Percentiles rank a stretch among this genome's conserved stretches.
These are phyloP conservation scores for Clavispora carvajalis DNA, from an alignment of 805 yeast genomes.

Conservation along the genomic window DNA sequence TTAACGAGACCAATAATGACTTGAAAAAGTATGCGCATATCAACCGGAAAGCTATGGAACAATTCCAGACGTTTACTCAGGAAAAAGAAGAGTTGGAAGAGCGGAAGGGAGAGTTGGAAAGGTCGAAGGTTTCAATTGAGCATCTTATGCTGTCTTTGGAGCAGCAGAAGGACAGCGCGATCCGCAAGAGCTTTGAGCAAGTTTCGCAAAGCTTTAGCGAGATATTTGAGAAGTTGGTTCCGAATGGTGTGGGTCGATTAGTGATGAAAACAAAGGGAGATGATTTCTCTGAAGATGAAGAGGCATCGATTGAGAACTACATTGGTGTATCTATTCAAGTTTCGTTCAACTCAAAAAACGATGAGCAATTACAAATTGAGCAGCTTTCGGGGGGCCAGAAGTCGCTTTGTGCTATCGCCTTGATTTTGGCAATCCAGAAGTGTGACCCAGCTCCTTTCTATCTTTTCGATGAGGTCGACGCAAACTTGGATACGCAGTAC, in stretches of 20 bases:
- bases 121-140: constrained; percentile 68
- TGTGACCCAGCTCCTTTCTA: constrained; percentile 98
- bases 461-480: constrained; percentile 93
- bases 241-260: constrained; percentile 72
- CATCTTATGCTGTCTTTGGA: constrained; percentile 64
- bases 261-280: constrained; percentile 48
- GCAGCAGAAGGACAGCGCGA: constrained; percentile 77
- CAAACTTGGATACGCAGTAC: constrained; percentile 89
- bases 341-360: constrained; percentile 78
- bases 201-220: constrained; percentile 70
- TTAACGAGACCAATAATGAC: constrained; percentile 52
- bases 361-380: constrained; percentile 83
- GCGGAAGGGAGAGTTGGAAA: constrained; percentile 65
- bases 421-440: constrained; percentile 87
- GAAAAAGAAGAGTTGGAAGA: constrained; percentile 63
- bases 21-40: constrained; percentile 68
- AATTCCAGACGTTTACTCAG: constrained; percentile 63
- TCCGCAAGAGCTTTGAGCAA: constrained; percentile 67
- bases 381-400: constrained; percentile 97
- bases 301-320: constrained; percentile 46
- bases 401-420: constrained; percentile 91
- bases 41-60: constrained; percentile 86
- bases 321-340: constrained; percentile 82
- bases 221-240: constrained; percentile 77
- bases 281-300: constrained; percentile 12